A percentile compares a stretch with the other conserved stretches of the same genome.
These are phyloP conservation scores for Dunaliella salina DNA, from an alignment of 163 green algal genomes.

Conservation along the genomic window DNA sequence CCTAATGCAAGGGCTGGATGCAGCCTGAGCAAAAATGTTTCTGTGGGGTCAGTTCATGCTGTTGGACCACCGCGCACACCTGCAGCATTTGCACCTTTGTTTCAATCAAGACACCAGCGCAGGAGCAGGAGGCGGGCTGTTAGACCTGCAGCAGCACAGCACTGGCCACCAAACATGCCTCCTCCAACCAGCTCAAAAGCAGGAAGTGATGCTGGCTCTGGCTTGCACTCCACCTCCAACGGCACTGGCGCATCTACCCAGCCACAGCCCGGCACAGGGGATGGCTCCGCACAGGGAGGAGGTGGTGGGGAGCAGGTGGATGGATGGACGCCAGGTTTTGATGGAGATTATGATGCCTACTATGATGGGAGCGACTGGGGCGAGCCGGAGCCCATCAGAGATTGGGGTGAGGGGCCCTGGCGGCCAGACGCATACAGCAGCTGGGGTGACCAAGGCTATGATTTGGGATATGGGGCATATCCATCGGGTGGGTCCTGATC, in stretches of 20 bases:
- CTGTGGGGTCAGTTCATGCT: no score
- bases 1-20: not conserved
- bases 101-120: not conserved
- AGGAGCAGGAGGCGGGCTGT: not conserved
- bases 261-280: not conserved
- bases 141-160: not conserved
- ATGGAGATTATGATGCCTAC: not conserved
- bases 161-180: not conserved
- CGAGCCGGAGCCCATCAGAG: constrained; percentile 5
- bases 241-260: not conserved
- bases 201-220: not conserved
- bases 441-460: not conserved
- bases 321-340: no score
- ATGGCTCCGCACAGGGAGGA: not conserved
- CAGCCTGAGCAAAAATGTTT: not conserved
- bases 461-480: not conserved
- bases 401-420: constrained; percentile 19
- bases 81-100: not conserved
- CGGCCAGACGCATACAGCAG: not conserved
- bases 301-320: not conserved
- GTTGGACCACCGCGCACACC: no score
- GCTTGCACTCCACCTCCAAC: no score
- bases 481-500: no score
- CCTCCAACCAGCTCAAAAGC: not conserved
- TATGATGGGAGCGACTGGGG: constrained; percentile 17